A percentile compares a stretch with the other conserved stretches of the same genome.
Conservation (phyloP, 129 eudicot species). For the Calendula officinalis region DNA sequence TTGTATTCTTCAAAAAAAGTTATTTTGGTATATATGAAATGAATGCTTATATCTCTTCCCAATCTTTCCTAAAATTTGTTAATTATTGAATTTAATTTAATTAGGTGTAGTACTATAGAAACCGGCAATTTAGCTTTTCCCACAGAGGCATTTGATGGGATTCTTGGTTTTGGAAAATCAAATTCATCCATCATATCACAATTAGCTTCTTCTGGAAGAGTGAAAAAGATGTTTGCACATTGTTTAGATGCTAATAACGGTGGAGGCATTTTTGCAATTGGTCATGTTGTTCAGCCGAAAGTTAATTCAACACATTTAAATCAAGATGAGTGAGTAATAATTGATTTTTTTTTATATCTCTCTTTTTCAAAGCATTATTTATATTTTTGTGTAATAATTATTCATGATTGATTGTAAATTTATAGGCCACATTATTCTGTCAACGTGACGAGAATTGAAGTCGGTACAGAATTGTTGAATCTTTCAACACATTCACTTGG, state of each 20-base stretch:
- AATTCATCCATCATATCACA: constrained; percentile 81
- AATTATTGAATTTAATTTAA: constrained; percentile 22
- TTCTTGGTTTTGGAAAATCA: constrained; percentile 87
- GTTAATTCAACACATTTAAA: constrained; percentile 72
- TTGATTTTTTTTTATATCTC: background rate
- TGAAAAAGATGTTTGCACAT: constrained; percentile 91
- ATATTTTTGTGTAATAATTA: background rate
- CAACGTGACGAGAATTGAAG: constrained; percentile 68
- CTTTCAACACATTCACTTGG: constrained; percentile 44
- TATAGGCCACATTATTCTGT: constrained; percentile 79
- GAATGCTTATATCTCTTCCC: too few species aligned
- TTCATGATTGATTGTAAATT: constrained; percentile 5
- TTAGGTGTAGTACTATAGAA: constrained; percentile 74
- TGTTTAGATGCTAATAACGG: constrained; percentile 87
- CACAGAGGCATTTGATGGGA: constrained; percentile 82
- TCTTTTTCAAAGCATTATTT: background rate
- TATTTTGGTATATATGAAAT: too few species aligned
- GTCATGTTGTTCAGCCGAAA: constrained; percentile 84
- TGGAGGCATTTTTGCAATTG: constrained; percentile 94
- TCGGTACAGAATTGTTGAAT: constrained; percentile 50
- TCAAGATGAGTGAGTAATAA: constrained; percentile 55
- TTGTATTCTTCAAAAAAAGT: background rate
- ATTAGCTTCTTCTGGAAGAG: constrained; percentile 80
- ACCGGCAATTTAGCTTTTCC: constrained; percentile 57
- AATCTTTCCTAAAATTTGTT: too few species aligned